Evolutionary conservation across 192 early-diverging fungal species (phyloP), one percentile per base, ranked within the genome.

Genomic region (Fimicolochytrium jonesii): DNA sequence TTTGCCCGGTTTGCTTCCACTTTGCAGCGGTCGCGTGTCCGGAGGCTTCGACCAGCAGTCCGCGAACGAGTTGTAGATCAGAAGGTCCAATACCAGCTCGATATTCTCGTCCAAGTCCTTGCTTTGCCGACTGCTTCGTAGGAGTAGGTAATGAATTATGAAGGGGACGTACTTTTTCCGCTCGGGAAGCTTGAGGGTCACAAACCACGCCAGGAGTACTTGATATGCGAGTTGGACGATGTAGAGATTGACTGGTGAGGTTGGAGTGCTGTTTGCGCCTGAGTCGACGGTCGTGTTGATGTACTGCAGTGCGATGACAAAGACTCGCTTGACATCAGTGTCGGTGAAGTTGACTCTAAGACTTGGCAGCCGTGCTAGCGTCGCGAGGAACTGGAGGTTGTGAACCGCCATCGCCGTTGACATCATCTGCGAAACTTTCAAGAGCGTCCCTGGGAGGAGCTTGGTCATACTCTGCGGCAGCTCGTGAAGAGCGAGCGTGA

Each of bases 11-110:
- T 41, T 49, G 15, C 11, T 63, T 2, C 26, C 35, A 10, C 28
- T 20, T 6, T 28, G 20, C 29, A 20, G 26, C 23, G 25, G 11
- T 20, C n/a, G 15, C 17, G 34, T 32, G 36, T 70, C 68, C 7
- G 33, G 56, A 37, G 89, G 84, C 59, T 83, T 86, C 6, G 85
- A 83, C 29, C 70, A 75, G 47, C 78, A 82, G 63, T 91, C 87
- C 10, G 85, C 82, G 71, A 80, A 93, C 28, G 89, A 80, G 72
- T 91, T 90, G 33, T 92, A 87, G 23, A 91, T 73, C 23, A 99
- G 76, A 89, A 97, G 91, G 61, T 99, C 96, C 71, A 99, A 75
- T 48, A 94, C 92, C 37, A 95, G 87, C 57, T 92, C 91, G 31
- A 90, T 90, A 37, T 88, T 87, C 69, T 97, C 94, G 67, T 96